Conservation (phyloP, 306 rosid genomes). For the Luffa acutangula region DNA sequence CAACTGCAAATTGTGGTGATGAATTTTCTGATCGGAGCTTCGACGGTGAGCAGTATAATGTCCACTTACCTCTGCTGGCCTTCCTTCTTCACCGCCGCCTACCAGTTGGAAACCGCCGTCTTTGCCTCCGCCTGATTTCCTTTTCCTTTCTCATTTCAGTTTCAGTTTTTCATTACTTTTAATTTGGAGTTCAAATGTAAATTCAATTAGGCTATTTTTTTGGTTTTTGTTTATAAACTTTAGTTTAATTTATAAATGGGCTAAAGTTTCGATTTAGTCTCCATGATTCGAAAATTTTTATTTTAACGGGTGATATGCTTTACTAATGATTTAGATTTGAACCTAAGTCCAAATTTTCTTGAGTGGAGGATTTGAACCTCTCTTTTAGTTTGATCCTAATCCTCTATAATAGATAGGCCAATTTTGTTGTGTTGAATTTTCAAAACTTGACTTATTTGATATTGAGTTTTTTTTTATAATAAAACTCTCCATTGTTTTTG, state of each 20-base stretch:
- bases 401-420: too few relatives aligned
- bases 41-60: constrained; percentile 78
- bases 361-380: too few relatives aligned
- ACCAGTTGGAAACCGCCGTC: constrained; percentile 67
- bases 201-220: background rate
- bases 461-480: too few relatives aligned
- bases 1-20: constrained; percentile 88
- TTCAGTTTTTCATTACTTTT: background rate
- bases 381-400: too few relatives aligned
- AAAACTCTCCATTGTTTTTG: too few relatives aligned
- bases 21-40: constrained; percentile 91
- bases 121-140: constrained; percentile 25
- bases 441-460: too few relatives aligned
- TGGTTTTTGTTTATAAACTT: background rate
- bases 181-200: background rate
- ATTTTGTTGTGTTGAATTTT: too few relatives aligned
- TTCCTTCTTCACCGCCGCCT: constrained; percentile 79
- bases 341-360: too few relatives aligned
- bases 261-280: background rate
- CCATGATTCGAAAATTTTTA: too few relatives aligned
- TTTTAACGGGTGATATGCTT: too few relatives aligned
- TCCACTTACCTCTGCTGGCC: constrained; percentile 93
- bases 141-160: background rate
- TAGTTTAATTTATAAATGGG: background rate
- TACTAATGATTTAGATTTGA: too few relatives aligned